phyloP scores from a whole-genome alignment of 306 rosid species.

The Spatholobus suberectus region DNA sequence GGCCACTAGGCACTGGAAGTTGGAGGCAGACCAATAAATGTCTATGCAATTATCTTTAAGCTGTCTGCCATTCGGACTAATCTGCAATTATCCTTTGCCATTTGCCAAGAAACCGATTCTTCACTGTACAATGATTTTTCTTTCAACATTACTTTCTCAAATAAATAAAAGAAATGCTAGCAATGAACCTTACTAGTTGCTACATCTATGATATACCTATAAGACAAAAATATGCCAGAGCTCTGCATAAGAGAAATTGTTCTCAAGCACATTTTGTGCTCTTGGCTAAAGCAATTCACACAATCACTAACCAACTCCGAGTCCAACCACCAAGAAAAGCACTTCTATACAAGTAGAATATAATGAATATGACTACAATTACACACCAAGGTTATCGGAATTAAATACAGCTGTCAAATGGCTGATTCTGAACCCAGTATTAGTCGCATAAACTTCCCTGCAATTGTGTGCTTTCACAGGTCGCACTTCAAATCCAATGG shows the following conservation, averaged over 20 bases:
- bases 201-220: neutral
- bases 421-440: slow-evolving; percentile 57
- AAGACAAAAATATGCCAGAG: slow-evolving; percentile 4
- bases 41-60: neutral
- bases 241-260: neutral
- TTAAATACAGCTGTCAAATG: slow-evolving; percentile 61
- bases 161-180: neutral
- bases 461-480: slow-evolving; percentile 44
- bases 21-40: neutral
- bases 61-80: neutral
- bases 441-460: slow-evolving; percentile 51
- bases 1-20: neutral
- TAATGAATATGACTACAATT: neutral
- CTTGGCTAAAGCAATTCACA: slow-evolving; percentile 17
- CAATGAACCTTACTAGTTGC: neutral
- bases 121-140: neutral
- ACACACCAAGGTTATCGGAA: slow-evolving; percentile 22
- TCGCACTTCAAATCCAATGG: slow-evolving; percentile 51
- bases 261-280: neutral
- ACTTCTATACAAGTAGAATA: neutral
- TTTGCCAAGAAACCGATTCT: neutral
- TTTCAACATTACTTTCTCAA: neutral
- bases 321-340: neutral
- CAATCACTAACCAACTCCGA: neutral
- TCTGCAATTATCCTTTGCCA: no score